Base-by-base conservation (phyloP, 331 rosid genomes). In the Cydonia oblonga region DNA sequence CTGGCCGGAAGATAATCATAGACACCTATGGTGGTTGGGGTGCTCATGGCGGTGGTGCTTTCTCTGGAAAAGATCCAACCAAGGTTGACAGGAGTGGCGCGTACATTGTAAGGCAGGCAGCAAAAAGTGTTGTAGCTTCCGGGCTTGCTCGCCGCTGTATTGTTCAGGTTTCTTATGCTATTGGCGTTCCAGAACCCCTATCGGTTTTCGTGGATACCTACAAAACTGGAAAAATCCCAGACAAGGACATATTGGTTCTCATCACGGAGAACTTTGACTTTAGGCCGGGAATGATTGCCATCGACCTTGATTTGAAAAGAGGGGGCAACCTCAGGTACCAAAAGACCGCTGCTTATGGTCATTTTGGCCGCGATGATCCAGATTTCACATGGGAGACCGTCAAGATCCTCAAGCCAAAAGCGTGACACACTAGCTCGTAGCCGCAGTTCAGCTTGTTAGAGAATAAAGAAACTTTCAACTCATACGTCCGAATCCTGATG, bases 11-110 rank as follows among this genome's bases (percentile, higher is more conserved):
- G 89, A 91, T 91, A 51, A 91, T 89, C 26, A 91, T 91, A 1
- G 97, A 91, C 66, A 91, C 96, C 74, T 91, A 89, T 56, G 97
- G 97, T 14, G 96, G 97, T 22, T 91, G 97, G 96, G 97, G 97
- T 75, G 97, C 97, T 83, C 97, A 91, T 79, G 97, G 96, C 74
- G 97, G 97, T 68, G 97, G 97, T 80, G 97, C 97, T 25, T 91
- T 91, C 84, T 91, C 96, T 3, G 97, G 97, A 42, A 91, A 89
- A 84, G 97, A 91, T 64, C 96, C 97, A 68, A 91, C 97, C 75
- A 91, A 91, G 85, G 97, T 91, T 16, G 97, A 91, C 72, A 78
- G 96, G 29, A 91, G 97, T 66, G 97, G 92, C 14, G 96, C 96
- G 4, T 91, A 91, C 74, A 87, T 89, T 51, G 97, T 83, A 32